phyloP scores from a whole-genome alignment of 129 eudicot species.

The Centrapalus pauciflorus region DNA sequence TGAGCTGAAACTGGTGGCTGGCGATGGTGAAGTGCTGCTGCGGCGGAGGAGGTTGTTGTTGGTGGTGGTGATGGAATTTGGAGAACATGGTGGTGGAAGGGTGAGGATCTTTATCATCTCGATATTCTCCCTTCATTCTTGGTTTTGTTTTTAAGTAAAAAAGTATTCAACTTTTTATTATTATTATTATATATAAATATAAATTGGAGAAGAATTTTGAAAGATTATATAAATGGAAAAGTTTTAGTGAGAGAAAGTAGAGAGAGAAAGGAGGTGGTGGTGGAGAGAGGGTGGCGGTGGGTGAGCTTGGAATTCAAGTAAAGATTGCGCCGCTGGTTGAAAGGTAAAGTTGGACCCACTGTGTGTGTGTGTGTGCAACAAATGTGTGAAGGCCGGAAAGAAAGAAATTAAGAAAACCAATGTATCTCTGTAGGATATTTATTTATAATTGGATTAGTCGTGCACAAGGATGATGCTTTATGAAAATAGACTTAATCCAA shows the following conservation, averaged over 20 bases:
- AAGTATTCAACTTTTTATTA: no score
- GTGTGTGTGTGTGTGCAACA: constrained; percentile 8
- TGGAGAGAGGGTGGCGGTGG: constrained; percentile 29
- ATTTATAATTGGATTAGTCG: no score
- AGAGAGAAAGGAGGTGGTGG: background rate
- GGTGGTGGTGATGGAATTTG: constrained; percentile 42
- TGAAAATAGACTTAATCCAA: no score
- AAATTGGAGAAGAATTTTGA: no score
- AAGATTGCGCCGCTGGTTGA: constrained; percentile 52
- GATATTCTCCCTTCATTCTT: constrained; percentile 53
- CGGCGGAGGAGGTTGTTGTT: constrained; percentile 12
- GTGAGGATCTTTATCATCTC: constrained; percentile 29
- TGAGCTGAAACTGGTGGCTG: constrained; percentile 23
- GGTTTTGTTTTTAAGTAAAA: background rate
- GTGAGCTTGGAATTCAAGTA: constrained; percentile 65
- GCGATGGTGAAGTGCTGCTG: constrained; percentile 14
- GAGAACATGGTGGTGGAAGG: constrained; percentile 42
- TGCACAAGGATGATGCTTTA: no score
- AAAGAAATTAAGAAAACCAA: background rate
- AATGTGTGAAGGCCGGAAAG: no score
- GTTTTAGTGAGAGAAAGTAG: constrained; percentile 11
- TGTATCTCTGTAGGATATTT: background rate
- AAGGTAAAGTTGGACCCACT: constrained; percentile 30
- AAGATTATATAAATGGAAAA: background rate
- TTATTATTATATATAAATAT: no score